Evolutionary conservation across 1,284 basidiomycete species (phyloP), one percentile per base, ranked within the genome.

Genomic region (Afroboletus lepidellus): DNA sequence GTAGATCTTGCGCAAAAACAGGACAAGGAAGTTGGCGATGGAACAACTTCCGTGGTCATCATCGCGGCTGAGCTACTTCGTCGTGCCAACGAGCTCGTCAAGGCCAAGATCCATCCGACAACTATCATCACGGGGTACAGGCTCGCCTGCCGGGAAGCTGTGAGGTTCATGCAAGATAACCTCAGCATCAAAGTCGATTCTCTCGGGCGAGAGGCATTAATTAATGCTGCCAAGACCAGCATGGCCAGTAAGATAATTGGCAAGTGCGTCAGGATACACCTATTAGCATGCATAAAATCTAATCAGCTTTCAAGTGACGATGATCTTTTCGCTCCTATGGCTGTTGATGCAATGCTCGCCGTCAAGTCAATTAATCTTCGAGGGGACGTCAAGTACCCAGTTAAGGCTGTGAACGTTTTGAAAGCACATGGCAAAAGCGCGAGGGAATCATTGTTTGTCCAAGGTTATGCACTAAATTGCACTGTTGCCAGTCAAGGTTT

Each of bases 171-270:
- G 87, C 92, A 95, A 64, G 96, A 99, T 69, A 96, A 99, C 72
- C 76, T 99, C 53, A 92, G 92, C 65, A 88, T 97, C 53, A 98
- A 95, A 74, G 93, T 99, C 33, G 96, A 98, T 69, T 73, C 83
- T 46, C 79, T 99, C 20, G 95, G 95, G 42, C 82, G 88, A 62
- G 96, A 98, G 48, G 92, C 93, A 37, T 75, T 99, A 67, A 78
- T 99, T 72, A 99, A 98, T 74, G 91, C 94, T 27, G 97, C 97
- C 52, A 99, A 97, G 79, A 99, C 97, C 42, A 94, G 90, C 60
- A 99, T 99, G 97, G 88, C 94, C 61, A 98, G 94, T 72, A 99
- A 99, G 77, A 94, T 99, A 71, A 94, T 99, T 60, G 91, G 94
- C 68, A 92, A 85, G 94, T 96, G 71, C 39, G 50, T 51, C 32